phyloP scores from a whole-genome alignment of 805 yeast genomes.

The Ogataea haglerorum region DNA sequence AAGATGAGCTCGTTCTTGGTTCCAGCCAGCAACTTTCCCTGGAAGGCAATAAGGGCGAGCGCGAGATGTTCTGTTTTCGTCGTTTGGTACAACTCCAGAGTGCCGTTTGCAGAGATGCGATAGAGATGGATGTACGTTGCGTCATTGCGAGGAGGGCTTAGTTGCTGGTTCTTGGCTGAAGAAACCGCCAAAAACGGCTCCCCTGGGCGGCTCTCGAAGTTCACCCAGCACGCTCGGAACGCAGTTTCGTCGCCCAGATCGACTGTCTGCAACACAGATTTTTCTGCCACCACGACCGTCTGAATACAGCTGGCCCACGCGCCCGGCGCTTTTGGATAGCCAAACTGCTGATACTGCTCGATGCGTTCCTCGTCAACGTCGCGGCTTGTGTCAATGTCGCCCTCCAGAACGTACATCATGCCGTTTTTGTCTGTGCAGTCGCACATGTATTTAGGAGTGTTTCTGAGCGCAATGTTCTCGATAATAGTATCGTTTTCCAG shows the following conservation, averaged over 20 bases:
- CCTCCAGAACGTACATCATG: conserved; percentile 41
- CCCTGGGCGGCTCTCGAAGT: conserved; percentile 28
- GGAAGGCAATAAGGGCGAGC: conserved; percentile 49
- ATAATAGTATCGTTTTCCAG: conserved; percentile 31
- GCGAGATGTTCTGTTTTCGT: conserved; percentile 53
- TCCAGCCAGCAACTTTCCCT: conserved; percentile 61
- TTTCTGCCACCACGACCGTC: conserved; percentile 37
- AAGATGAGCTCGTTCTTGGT: conserved; percentile 49
- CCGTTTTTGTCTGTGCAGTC: conserved; percentile 25
- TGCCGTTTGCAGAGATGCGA: conserved; percentile 33
- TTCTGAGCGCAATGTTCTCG: conserved; percentile 42
- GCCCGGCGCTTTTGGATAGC: conserved; percentile 31
- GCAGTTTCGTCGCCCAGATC: conserved; percentile 45
- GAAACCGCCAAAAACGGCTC: conserved; percentile 45
- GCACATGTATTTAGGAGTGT: conserved; percentile 47
- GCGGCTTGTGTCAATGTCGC: conserved; percentile 39
- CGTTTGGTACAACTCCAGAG: conserved; percentile 51
- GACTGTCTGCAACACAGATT: conserved; percentile 39
- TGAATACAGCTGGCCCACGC: conserved; percentile 56
- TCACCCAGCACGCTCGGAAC: conserved; percentile 35
- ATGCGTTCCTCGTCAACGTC: conserved; percentile 30
- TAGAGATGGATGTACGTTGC: conserved; percentile 37
- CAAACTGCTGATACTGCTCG: conserved; percentile 45
- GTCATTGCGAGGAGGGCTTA: conserved; percentile 28
- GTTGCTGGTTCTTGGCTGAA: conserved; percentile 30